Evolutionary conservation across 306 rosid species (phyloP).

Genomic region (Abrus precatorius): DNA sequence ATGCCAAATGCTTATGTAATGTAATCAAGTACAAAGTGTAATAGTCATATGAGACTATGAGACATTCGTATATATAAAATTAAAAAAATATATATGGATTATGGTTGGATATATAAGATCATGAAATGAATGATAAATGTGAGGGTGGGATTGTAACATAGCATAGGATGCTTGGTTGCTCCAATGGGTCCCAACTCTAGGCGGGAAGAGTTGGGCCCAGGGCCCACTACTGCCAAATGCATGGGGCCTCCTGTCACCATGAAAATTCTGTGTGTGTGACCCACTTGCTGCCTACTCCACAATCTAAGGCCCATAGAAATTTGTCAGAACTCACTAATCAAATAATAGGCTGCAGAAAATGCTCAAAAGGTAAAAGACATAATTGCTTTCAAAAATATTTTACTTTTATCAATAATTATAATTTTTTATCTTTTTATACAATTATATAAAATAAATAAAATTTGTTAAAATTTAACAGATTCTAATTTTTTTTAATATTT

Average conservation of each 20-base stretch:
- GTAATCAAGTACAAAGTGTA: constrained; percentile 4
- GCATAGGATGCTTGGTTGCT: constrained; percentile 60
- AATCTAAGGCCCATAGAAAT: constrained; percentile 50
- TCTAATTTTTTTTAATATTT: background rate
- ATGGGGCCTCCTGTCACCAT: constrained; percentile 52
- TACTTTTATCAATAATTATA: background rate
- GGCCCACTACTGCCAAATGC: constrained; percentile 57
- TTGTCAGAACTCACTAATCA: constrained; percentile 36
- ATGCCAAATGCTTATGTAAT: background rate
- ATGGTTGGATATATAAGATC: background rate
- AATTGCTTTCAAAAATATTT: constrained; percentile 8
- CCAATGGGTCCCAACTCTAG: constrained; percentile 44
- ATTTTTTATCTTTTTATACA: background rate
- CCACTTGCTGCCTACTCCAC: constrained; percentile 56
- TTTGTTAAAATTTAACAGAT: background rate
- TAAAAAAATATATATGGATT: background rate
- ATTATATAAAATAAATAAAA: background rate
- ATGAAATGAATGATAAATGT: background rate
- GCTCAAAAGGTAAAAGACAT: background rate
- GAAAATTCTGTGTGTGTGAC: constrained; percentile 40
- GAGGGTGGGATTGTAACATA: background rate
- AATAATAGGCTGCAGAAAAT: constrained; percentile 27
- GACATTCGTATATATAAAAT: background rate
- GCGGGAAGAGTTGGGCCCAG: constrained; percentile 40
- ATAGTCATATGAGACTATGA: background rate